Percentiles rank a stretch among this genome's conserved stretches.
phyloP scores from a whole-genome alignment of 2,329 filamentous ascomycete species.

The Stachybotrys chartarum region DNA sequence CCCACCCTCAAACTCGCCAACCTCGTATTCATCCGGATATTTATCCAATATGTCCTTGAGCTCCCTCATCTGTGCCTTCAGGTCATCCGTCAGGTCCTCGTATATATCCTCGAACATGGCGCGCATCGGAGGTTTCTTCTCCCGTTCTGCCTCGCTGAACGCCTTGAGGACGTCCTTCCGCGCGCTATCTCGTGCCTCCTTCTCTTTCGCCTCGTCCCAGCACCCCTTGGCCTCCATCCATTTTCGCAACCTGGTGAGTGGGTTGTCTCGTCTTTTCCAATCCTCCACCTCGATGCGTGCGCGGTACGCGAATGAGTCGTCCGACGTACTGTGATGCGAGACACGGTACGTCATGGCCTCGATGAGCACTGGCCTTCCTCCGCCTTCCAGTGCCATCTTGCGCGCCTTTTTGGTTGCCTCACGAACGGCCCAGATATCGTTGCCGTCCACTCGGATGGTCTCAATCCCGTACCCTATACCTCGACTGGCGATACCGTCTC shows the following conservation, averaged over 20 bases:
- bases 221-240: conserved; percentile 79
- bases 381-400: conserved; percentile 68
- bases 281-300: conserved; percentile 91
- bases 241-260: conserved; percentile 76
- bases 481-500: conserved; percentile 81
- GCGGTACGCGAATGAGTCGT: conserved; percentile 95
- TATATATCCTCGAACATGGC: conserved; percentile 84
- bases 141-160: conserved; percentile 75
- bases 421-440: conserved; percentile 83
- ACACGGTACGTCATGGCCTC: conserved; percentile 99
- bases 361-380: conserved; percentile 77
- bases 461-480: conserved; percentile 92
- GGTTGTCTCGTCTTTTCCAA: conserved; percentile 88
- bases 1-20: conserved; percentile 69
- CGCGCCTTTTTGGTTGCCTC: conserved; percentile 74
- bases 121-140: conserved; percentile 68
- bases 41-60: conserved; percentile 70
- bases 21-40: conserved; percentile 90
- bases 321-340: conserved; percentile 91
- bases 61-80: conserved; percentile 62
- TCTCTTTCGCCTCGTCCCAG: conserved; percentile 83
- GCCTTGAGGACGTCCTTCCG: conserved; percentile 74
- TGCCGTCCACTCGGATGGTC: conserved; percentile 88
- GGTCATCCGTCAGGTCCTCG: conserved; percentile 75
- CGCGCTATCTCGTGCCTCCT: conserved; percentile 55